These are phyloP conservation scores for Lasiosphaeria miniovina DNA, from an alignment of 495 filamentous ascomycete species.

Conservation along the genomic window DNA sequence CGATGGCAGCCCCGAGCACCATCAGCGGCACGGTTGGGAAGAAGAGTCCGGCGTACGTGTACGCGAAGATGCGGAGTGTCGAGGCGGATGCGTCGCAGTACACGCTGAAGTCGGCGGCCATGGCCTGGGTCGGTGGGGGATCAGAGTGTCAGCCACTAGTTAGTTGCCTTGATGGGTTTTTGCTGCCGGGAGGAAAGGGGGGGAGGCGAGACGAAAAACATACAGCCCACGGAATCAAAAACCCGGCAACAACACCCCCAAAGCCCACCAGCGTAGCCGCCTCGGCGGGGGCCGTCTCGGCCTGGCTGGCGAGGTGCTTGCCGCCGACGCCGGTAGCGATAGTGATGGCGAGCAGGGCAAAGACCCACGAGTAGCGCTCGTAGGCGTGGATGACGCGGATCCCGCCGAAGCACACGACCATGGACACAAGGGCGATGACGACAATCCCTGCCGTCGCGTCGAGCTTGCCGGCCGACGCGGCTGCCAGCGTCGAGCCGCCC, in stretches of 20 bases:
- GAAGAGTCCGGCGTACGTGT: constrained; percentile 40
- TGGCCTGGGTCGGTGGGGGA: not conserved
- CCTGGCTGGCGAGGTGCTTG: constrained; percentile 32
- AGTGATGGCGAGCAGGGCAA: constrained; percentile 43
- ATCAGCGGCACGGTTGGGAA: constrained; percentile 47
- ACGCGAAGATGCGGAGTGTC: constrained; percentile 25
- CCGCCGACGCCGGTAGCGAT: constrained; percentile 44
- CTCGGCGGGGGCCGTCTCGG: constrained; percentile 13
- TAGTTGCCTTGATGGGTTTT: not conserved
- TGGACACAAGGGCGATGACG: constrained; percentile 42
- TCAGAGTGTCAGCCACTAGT: not conserved
- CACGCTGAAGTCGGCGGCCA: not conserved
- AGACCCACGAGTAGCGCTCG: constrained; percentile 50
- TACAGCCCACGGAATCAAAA: constrained; percentile 26
- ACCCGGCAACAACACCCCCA: constrained; percentile 28
- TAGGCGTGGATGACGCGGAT: constrained; percentile 46
- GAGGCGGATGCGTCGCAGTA: not conserved
- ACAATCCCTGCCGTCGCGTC: constrained; percentile 45
- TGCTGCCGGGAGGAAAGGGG: too few relatives aligned
- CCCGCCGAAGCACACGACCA: constrained; percentile 43
- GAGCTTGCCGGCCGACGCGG: constrained; percentile 38
- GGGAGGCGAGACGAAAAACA: not conserved
- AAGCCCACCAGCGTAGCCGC: constrained; percentile 19
- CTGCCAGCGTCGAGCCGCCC: constrained; percentile 37
- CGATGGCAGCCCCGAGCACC: constrained; percentile 51